Evolutionary conservation across 192 early-diverging fungal species (phyloP).

Genomic region (Gaertneriomyces semiglobifer): DNA sequence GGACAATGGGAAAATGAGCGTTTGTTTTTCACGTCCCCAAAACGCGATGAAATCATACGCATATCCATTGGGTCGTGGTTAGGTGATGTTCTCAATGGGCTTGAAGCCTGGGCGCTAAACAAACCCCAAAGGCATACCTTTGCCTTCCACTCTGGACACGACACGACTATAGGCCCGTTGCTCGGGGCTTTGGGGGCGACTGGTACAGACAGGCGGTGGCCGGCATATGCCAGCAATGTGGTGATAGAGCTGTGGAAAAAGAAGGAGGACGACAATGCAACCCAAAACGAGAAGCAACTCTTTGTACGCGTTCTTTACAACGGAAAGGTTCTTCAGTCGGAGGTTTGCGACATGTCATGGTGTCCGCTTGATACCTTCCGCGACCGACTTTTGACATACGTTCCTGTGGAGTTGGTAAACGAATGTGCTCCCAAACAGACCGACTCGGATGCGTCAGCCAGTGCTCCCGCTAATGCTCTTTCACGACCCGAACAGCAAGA

Average conservation of each 20-base stretch:
- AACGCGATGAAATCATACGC: neutral
- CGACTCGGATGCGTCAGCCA: no score
- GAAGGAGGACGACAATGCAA: neutral
- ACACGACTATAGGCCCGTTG: neutral
- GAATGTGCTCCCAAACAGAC: neutral
- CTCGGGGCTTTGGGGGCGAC: slow-evolving; percentile 4
- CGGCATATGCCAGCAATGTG: slow-evolving; percentile 1
- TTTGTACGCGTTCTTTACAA: slow-evolving; percentile 5
- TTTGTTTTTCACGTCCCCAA: neutral
- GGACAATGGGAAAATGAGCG: slow-evolving; percentile 2
- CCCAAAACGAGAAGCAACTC: neutral
- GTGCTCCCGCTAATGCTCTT: no score
- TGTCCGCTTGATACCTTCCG: neutral
- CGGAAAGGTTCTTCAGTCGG: neutral
- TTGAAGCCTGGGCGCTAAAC: neutral
- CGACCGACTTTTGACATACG: neutral
- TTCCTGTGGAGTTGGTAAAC: slow-evolving; percentile 2
- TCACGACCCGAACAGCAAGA: no score
- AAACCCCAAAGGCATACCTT: neutral
- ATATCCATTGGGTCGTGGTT: slow-evolving; percentile 7
- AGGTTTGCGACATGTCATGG: neutral
- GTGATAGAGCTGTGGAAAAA: neutral
- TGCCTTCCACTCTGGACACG: neutral
- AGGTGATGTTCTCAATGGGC: neutral
- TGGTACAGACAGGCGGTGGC: slow-evolving; percentile 1